Evolutionary conservation across 2,329 filamentous ascomycete species (phyloP).

Genomic region (Rhynchosporium secalis): DNA sequence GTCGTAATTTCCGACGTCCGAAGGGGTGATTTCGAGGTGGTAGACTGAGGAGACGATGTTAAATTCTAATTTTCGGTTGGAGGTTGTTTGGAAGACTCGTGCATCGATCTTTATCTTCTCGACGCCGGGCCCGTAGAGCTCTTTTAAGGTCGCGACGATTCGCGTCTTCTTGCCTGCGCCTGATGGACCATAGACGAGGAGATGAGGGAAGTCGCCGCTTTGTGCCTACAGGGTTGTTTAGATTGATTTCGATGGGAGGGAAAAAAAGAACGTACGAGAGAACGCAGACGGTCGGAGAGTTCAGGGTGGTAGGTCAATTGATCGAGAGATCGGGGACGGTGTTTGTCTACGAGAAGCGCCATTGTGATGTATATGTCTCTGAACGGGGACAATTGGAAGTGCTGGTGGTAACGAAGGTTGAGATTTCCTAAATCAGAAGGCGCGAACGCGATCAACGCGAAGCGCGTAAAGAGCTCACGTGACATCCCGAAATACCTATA

Average conservation of each 20-base stretch:
- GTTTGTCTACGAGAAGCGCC: slow-evolving; percentile 72
- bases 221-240: slow-evolving; percentile 64
- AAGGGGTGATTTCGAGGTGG: slow-evolving; percentile 97
- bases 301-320: slow-evolving; percentile 83
- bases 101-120: slow-evolving; percentile 99
- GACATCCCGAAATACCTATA: too few relatives aligned
- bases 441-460: neutral
- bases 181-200: slow-evolving; percentile 94
- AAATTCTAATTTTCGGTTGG: slow-evolving; percentile 97
- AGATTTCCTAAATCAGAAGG: neutral
- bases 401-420: slow-evolving; percentile 5
- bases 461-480: too few relatives aligned
- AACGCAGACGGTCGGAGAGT: slow-evolving; percentile 81
- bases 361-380: slow-evolving; percentile 43
- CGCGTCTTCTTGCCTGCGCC: slow-evolving; percentile 97
- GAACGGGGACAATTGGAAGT: neutral
- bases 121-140: slow-evolving; percentile 93
- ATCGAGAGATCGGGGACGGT: slow-evolving; percentile 73
- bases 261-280: slow-evolving; percentile 63
- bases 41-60: slow-evolving; percentile 98
- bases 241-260: slow-evolving; percentile 11
- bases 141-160: slow-evolving; percentile 91
- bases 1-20: slow-evolving; percentile 95
- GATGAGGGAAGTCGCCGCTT: slow-evolving; percentile 95
- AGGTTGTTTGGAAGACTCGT: slow-evolving; percentile 91